A percentile compares a stretch with the other conserved stretches of the same genome.
Conservation (phyloP, 139 green algal genomes). For the Coelastrella sp. region DNA sequence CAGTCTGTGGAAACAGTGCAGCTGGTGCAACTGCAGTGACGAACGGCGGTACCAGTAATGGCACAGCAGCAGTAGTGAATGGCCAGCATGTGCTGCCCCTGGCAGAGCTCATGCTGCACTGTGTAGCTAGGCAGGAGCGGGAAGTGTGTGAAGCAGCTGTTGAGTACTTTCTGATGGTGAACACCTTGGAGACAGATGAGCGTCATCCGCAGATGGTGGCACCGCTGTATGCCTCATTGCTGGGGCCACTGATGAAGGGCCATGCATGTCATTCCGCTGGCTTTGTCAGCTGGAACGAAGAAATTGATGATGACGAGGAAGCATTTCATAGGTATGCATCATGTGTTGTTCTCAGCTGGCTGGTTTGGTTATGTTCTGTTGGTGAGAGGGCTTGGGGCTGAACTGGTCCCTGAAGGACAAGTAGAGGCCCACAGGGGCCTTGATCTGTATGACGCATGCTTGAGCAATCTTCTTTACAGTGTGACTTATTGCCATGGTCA, state of each 20-base stretch:
- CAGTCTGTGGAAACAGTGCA: neutral
- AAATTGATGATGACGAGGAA: conserved; percentile 72
- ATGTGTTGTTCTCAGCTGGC: neutral
- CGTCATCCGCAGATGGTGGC: conserved; percentile 56
- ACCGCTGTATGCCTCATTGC: conserved; percentile 58
- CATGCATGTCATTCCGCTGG: conserved; percentile 60
- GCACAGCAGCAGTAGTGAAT: neutral
- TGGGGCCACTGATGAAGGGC: conserved; percentile 54
- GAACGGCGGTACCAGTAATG: neutral
- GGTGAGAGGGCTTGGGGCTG: too few species aligned
- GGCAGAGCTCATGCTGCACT: conserved; percentile 63
- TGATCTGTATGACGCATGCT: too few species aligned
- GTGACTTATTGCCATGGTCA: neutral
- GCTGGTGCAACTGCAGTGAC: neutral
- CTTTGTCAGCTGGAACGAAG: conserved; percentile 65
- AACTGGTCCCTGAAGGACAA: too few species aligned
- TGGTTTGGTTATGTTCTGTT: too few species aligned
- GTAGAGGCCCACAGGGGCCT: too few species aligned
- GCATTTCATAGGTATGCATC: conserved; percentile 57
- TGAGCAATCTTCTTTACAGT: too few species aligned
- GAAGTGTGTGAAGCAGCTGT: conserved; percentile 49
- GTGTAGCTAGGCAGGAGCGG: conserved; percentile 27
- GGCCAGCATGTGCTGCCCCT: conserved; percentile 59
- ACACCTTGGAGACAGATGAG: conserved; percentile 65
- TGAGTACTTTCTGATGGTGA: conserved; percentile 78